These are phyloP conservation scores for Xylaria cubensis DNA, from an alignment of 495 filamentous ascomycete species.

Conservation along the genomic window DNA sequence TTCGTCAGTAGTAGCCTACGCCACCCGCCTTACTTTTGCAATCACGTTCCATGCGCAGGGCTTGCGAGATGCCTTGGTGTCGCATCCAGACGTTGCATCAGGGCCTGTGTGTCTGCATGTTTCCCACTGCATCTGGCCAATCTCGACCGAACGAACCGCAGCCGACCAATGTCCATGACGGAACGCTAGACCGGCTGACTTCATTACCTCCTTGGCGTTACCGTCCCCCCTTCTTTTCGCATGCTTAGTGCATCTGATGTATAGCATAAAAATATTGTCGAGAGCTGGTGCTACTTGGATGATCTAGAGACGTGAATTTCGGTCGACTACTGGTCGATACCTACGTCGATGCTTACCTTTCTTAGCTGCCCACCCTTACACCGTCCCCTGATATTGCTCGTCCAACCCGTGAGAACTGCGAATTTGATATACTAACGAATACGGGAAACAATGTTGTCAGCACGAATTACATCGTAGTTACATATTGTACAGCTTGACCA, in stretches of 20 bases:
- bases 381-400: slow-evolving; percentile 1
- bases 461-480: background rate
- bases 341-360: slow-evolving; percentile 6
- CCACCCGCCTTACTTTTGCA: slow-evolving; percentile 45
- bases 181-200: slow-evolving; percentile 28
- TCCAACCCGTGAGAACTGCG: background rate
- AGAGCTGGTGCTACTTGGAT: background rate
- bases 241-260: background rate
- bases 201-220: slow-evolving; percentile 13
- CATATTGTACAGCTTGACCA: background rate
- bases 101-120: slow-evolving; percentile 28
- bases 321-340: slow-evolving; percentile 10
- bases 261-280: slow-evolving; percentile 3
- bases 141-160: slow-evolving; percentile 21
- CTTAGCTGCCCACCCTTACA: background rate
- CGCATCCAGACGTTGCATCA: slow-evolving; percentile 18
- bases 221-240: background rate
- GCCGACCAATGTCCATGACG: slow-evolving; percentile 8
- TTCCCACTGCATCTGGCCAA: slow-evolving; percentile 24
- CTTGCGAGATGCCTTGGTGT: slow-evolving; percentile 20
- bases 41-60: slow-evolving; percentile 16
- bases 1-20: slow-evolving; percentile 36
- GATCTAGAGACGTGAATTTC: slow-evolving; percentile 6
- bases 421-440: slow-evolving; percentile 2
- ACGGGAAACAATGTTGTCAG: background rate